phyloP scores from a whole-genome alignment of 495 filamentous ascomycete species.

The Lasiosphaeria miniovina region DNA sequence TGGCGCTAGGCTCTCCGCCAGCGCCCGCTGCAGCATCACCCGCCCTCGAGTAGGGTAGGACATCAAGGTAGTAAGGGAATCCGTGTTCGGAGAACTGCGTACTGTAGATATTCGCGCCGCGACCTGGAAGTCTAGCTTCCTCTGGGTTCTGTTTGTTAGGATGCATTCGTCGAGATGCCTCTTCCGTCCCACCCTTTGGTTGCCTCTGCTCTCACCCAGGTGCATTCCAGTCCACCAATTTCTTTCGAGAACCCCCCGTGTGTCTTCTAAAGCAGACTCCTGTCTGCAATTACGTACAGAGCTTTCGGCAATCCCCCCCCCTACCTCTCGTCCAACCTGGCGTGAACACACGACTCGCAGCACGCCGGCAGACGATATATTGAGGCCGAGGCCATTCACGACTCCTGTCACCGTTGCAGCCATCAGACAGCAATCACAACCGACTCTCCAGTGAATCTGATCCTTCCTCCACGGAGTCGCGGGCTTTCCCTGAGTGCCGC shows the following conservation, averaged over 20 bases:
- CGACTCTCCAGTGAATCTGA: background rate
- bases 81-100: no score
- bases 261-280: background rate
- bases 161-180: no score
- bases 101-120: no score
- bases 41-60: no score
- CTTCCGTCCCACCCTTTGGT: no score
- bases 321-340: conserved; percentile 10
- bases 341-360: conserved; percentile 13
- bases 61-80: no score
- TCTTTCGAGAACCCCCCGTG: background rate
- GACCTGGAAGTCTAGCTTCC: no score
- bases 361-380: conserved; percentile 7
- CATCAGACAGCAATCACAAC: background rate
- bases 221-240: no score
- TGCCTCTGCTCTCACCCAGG: no score
- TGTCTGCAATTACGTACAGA: background rate
- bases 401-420: conserved; percentile 1
- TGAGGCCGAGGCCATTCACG: conserved; percentile 3
- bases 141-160: no score
- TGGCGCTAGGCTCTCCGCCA: no score
- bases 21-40: no score
- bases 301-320: background rate
- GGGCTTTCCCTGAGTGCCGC: background rate
- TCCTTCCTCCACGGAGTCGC: background rate